phyloP scores from a whole-genome alignment of 1,139 yeast genomes.

The Hansenula lynferdii region DNA sequence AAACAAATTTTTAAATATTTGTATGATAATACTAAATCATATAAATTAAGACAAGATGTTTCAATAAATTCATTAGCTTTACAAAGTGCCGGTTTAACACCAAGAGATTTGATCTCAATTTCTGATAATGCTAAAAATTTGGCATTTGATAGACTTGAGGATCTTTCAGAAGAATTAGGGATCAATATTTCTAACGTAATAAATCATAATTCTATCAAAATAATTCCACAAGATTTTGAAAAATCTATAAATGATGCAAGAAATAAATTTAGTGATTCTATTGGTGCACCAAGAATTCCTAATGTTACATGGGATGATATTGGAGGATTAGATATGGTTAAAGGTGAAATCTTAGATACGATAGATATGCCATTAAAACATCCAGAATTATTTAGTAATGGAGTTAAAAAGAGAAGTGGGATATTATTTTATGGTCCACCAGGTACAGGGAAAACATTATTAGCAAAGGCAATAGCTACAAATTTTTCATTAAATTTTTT shows the following conservation, averaged over 20 bases:
- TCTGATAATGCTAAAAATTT: constrained; percentile 57
- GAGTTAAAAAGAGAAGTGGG: constrained; percentile 91
- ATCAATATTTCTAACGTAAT: constrained; percentile 23
- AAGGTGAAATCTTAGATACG: constrained; percentile 89
- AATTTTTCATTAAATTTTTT: constrained; percentile 90
- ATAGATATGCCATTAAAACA: constrained; percentile 93
- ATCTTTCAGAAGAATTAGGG: constrained; percentile 17
- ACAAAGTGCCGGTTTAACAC: constrained; percentile 91
- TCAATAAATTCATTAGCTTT: constrained; percentile 58
- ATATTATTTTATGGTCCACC: constrained; percentile 96
- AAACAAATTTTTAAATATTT: constrained; percentile 52
- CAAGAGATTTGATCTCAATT: constrained; percentile 74
- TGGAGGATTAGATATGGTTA: constrained; percentile 85
- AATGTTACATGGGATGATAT: constrained; percentile 94
- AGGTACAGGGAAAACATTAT: constrained; percentile 92
- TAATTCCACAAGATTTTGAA: constrained; percentile 64
- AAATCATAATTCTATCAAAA: constrained; percentile 48
- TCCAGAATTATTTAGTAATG: constrained; percentile 83
- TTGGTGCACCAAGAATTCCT: constrained; percentile 96
- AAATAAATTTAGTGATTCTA: constrained; percentile 84
- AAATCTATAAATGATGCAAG: constrained; percentile 78
- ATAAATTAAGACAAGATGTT: constrained; percentile 45
- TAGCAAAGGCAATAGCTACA: constrained; percentile 96
- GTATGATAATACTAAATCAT: constrained; percentile 23
- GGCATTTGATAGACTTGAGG: constrained; percentile 47